Evolutionary conservation across 2,329 filamentous ascomycete genomes (phyloP), one percentile per base, ranked within the genome.

Genomic region (Penicillium sp.): DNA sequence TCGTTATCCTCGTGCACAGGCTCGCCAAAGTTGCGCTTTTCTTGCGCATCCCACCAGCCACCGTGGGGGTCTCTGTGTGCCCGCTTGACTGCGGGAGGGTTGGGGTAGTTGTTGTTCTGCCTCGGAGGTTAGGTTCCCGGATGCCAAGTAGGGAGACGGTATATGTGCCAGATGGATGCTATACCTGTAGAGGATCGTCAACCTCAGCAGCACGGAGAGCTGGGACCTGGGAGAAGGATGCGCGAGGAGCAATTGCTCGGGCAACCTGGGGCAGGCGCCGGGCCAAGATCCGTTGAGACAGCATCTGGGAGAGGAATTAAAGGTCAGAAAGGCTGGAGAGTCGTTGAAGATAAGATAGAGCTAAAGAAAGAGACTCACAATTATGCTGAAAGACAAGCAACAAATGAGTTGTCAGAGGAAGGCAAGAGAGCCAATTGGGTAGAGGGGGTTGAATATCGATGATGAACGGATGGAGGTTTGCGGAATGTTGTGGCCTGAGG

Each of bases 11-110:
- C 95, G 76, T 99, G 93, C 51, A 96, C 86, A 13, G 93, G 91
- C 78, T 99, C 95, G 76, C 92, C 92, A 74, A 90, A 97, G 83
- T 99, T 97, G 70, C 94, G 87, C 74, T 92, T 88, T 77, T 97
- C 94, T 79, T 99, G 94, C 76, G 92, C 89, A 78, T 99, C 93
- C 91, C 92, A 97, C 91, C 92, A 99, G 72, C 91, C 87, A 72
- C 78, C 93, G 75, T 97, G 85, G 36, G 95, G 94, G 76, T 97
- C 94, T 74, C 94, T 91, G 79, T 91, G 90, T 76, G 92, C 88
- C 67, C 93, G 89, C 83, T 96, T 97, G 77, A 93, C 80, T 53
- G 82, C 68, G 44, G 78, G 78, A 63, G 78, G 78, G 64, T 81
- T 81, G 60, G 75, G 72, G 63, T 80, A 81, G 65, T 74, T 74